Conservation (phyloP, 768 basidiomycete genomes). For the Amanita polypyramis region DNA sequence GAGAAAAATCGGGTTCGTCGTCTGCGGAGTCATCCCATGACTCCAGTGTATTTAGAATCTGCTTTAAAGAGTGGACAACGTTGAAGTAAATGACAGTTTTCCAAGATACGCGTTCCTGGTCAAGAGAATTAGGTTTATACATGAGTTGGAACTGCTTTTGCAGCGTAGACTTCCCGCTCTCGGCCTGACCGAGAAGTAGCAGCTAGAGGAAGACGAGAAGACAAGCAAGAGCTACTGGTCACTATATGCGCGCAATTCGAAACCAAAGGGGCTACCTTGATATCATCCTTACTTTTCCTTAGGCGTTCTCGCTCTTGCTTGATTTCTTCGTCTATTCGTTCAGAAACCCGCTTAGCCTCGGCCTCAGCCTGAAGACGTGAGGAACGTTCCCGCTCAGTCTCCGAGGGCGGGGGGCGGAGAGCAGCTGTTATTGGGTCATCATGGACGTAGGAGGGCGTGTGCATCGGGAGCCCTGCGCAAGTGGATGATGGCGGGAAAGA, state of each 20-base stretch:
- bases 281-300: slow-evolving; percentile 60
- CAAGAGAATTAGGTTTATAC: slow-evolving; percentile 63
- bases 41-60: slow-evolving; percentile 55
- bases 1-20: slow-evolving; percentile 25
- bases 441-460: slow-evolving; percentile 61
- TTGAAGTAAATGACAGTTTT: slow-evolving; percentile 70
- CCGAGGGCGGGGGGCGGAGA: slow-evolving; percentile 51
- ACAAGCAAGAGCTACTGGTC: slow-evolving; percentile 19
- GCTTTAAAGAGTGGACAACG: slow-evolving; percentile 59
- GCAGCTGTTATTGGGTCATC: slow-evolving; percentile 69
- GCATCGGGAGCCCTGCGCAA: slow-evolving; percentile 26
- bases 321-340: slow-evolving; percentile 76
- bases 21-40: slow-evolving; percentile 51
- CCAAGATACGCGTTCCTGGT: slow-evolving; percentile 64
- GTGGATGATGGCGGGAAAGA: slow-evolving; percentile 22
- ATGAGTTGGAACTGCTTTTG: slow-evolving; percentile 77
- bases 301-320: slow-evolving; percentile 56
- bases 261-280: slow-evolving; percentile 40
- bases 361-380: slow-evolving; percentile 54
- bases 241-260: slow-evolving; percentile 25
- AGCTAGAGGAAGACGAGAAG: slow-evolving; percentile 28
- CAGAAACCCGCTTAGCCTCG: slow-evolving; percentile 67
- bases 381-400: slow-evolving; percentile 56
- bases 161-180: slow-evolving; percentile 69
- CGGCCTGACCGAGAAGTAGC: slow-evolving; percentile 68